Conservation (phyloP, 2,329 filamentous ascomycete species). For the Cercospora canescens region DNA sequence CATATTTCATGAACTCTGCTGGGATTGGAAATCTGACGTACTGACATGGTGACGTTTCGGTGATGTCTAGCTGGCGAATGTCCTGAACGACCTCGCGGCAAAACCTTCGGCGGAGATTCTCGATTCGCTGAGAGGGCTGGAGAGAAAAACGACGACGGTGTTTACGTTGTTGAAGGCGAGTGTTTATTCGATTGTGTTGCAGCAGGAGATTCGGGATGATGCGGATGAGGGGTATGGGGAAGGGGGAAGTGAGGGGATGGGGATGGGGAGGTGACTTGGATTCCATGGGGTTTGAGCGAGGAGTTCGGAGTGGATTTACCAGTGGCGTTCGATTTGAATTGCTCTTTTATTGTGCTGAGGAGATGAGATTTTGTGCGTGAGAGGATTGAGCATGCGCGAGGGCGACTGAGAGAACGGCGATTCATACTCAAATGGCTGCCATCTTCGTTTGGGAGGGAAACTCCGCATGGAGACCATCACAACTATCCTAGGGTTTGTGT, state of each 20-base stretch:
- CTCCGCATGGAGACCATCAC: background rate
- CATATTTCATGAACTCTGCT: constrained; percentile 6
- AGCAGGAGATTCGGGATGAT: constrained; percentile 88
- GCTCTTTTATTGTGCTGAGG: background rate
- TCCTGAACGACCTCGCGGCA: constrained; percentile 69
- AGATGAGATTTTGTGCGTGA: background rate
- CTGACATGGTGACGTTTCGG: too few relatives aligned
- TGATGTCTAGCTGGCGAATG: constrained; percentile 49
- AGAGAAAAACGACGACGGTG: constrained; percentile 91
- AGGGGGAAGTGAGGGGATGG: background rate
- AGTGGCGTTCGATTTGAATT: background rate
- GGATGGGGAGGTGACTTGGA: background rate
- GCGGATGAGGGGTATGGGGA: constrained; percentile 32
- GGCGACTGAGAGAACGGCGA: background rate
- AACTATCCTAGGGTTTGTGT: background rate
- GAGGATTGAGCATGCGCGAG: background rate
- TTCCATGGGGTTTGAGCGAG: background rate
- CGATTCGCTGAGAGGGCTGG: constrained; percentile 81
- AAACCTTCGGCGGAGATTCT: constrained; percentile 68
- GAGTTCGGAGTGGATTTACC: background rate
- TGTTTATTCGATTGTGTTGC: constrained; percentile 96
- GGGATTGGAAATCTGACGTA: background rate
- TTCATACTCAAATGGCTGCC: background rate
- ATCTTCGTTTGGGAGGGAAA: background rate
- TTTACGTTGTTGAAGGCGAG: constrained; percentile 97